Base-by-base conservation (phyloP, 345 rosid genomes). In the Aegle marmelos region DNA sequence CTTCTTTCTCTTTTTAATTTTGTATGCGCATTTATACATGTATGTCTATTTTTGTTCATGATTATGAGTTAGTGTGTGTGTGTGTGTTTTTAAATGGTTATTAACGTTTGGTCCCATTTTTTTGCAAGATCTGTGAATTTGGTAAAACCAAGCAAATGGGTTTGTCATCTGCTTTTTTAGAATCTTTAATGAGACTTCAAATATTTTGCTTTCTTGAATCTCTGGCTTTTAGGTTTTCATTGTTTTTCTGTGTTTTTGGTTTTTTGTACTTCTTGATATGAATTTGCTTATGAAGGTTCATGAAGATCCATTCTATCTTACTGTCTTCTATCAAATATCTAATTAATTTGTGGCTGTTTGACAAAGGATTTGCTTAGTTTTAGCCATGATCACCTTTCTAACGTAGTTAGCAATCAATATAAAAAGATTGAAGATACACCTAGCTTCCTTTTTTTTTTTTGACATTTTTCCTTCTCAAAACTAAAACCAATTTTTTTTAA, bases 71-170 rank as follows among this genome's bases (percentile, higher is more conserved):
- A 9, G 21, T 39, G 4, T 6, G 16, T 10, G 9, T 53, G 17
- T 17, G 21, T 3, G 22, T 4, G 19, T 19, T 4, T 33, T 17
- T 64, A 34, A 65, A 22, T 21, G 27, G 17, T 65, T 9, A 34
- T 65, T 31, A 36, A 9, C 13, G 13, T 50, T 27, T 58, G 24
- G 27, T 56, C 6, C n/a, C 5, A n/a, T 27, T 57, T 9, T 27
- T 64, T 24, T 3, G 6, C 72, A 75, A 85, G 79, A 82, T 82
- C 83, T 75, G 67, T 36, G 24, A n/a, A 67, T 60, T 82, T 78
- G 27, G 7, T 68, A 21, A 63, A 75, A 56, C 61, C 61, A 50
- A 30, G 19, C 25, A 31, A 17, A 17, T 58, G 21, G 22, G 7
- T 53, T 58, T 73, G 17, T 41, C n/a, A 28, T 45, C 48, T 17